Percentiles rank a stretch among this genome's conserved stretches.
These are phyloP conservation scores for Amaranthus hypochondriacus DNA, from an alignment of 148 eudicot species.

Conservation along the genomic window DNA sequence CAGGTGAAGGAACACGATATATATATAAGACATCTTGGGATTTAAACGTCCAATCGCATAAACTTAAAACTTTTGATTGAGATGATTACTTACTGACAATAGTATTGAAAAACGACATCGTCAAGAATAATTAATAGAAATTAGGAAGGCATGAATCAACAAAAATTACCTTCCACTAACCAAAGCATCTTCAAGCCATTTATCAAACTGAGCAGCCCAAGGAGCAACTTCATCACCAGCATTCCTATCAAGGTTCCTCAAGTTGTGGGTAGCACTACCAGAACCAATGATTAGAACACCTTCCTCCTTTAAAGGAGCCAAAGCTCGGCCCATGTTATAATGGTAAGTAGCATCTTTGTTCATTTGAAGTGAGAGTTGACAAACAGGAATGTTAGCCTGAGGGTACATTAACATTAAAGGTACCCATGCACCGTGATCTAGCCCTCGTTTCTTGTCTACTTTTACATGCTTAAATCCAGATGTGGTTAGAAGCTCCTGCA, in stretches of 20 bases:
- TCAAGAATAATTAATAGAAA: not conserved
- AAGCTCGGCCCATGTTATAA: constrained; percentile 66
- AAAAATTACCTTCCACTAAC: constrained; percentile 48
- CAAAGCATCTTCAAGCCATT: constrained; percentile 74
- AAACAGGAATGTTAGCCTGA: constrained; percentile 80
- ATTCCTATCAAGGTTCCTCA: constrained; percentile 30
- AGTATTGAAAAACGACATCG: no score
- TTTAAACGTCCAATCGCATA: no score
- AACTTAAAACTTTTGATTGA: no score
- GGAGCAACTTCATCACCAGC: constrained; percentile 30
- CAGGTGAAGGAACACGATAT: no score
- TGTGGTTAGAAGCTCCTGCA: constrained; percentile 47
- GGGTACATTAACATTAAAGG: constrained; percentile 94
- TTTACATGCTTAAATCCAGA: constrained; percentile 47
- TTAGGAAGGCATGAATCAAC: not conserved
- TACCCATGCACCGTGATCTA: constrained; percentile 90
- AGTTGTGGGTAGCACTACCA: constrained; percentile 71
- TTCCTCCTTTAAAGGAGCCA: constrained; percentile 67
- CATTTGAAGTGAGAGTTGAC: constrained; percentile 74
- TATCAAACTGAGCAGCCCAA: constrained; percentile 72
- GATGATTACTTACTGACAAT: no score
- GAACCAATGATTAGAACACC: constrained; percentile 83
- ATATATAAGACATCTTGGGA: no score
- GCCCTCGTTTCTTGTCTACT: constrained; percentile 69
- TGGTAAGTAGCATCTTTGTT: constrained; percentile 54